Evolutionary conservation across 139 green algal genomes (phyloP).

Genomic region (Yamagishiella unicocca): DNA sequence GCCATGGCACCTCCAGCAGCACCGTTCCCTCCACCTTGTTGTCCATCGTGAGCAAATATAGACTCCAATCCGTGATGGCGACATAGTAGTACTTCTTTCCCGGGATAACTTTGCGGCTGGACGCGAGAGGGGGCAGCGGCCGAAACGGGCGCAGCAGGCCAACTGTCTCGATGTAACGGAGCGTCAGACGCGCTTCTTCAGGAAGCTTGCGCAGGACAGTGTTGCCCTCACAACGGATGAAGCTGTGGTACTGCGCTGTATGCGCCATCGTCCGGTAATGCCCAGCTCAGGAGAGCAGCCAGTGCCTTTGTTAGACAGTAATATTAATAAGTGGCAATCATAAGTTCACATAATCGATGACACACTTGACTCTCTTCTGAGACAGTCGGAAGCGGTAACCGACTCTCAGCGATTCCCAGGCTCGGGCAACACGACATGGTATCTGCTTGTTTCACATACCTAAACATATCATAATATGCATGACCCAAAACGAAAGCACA

Average conservation of each 20-base stretch:
- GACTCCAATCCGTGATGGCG: slow-evolving; percentile 42
- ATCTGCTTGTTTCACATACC: neutral
- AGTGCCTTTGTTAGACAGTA: neutral
- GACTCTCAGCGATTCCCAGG: no score
- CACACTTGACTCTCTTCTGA: no score
- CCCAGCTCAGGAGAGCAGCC: neutral
- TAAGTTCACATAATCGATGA: no score
- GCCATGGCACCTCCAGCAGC: slow-evolving; percentile 49
- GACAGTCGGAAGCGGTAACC: no score
- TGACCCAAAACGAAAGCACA: no score
- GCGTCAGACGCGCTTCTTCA: slow-evolving; percentile 13
- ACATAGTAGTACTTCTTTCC: slow-evolving; percentile 45
- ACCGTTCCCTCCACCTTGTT: slow-evolving; percentile 34
- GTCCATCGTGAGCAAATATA: slow-evolving; percentile 35
- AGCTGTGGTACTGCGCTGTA: slow-evolving; percentile 28
- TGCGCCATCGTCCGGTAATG: slow-evolving; percentile 8
- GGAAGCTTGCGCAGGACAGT: slow-evolving; percentile 31
- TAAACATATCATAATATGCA: no score
- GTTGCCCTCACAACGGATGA: slow-evolving; percentile 42
- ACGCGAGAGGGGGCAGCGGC: slow-evolving; percentile 35
- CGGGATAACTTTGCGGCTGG: slow-evolving; percentile 1
- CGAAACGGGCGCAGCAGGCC: slow-evolving; percentile 19
- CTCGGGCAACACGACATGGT: neutral
- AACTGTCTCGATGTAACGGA: slow-evolving; percentile 50
- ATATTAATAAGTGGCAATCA: neutral